Evolutionary conservation across 352 stramenopile species (phyloP).

Genomic region (Phytophthora foliorum): DNA sequence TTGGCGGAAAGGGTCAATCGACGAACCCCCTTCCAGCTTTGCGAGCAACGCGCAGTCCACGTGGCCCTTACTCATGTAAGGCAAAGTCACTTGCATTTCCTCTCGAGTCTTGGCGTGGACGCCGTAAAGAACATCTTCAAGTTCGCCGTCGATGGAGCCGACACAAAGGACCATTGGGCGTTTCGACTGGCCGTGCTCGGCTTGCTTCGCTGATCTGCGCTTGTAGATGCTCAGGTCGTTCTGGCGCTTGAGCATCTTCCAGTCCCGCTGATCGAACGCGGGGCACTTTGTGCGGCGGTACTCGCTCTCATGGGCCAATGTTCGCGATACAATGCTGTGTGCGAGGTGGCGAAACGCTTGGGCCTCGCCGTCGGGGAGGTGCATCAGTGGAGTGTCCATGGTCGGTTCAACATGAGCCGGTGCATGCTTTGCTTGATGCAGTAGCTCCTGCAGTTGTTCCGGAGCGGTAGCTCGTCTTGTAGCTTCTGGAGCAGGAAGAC

Average conservation of each 20-base stretch:
- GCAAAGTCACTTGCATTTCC: conserved; percentile 55
- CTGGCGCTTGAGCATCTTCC: conserved; percentile 51
- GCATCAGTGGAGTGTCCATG: conserved; percentile 20
- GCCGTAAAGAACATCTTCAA: conserved; percentile 64
- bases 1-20: conserved; percentile 56
- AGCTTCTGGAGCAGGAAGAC: conserved; percentile 6
- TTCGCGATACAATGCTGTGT: conserved; percentile 52
- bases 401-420: conserved; percentile 2
- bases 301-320: conserved; percentile 58
- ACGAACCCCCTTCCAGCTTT: conserved; percentile 49
- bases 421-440: conserved; percentile 24
- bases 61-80: conserved; percentile 48
- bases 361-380: conserved; percentile 41
- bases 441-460: conserved; percentile 26
- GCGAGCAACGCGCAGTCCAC: conserved; percentile 58
- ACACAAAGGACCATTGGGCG: conserved; percentile 59
- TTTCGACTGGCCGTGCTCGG: conserved; percentile 16
- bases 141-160: conserved; percentile 48
- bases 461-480: conserved; percentile 30
- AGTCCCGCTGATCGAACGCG: conserved; percentile 28
- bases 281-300: conserved; percentile 34
- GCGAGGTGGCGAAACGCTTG: conserved; percentile 43
- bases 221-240: conserved; percentile 54
- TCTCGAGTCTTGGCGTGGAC: conserved; percentile 58
- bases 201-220: conserved; percentile 18